These are phyloP conservation scores for Gaultheria prostrata DNA, from an alignment of 148 eudicot genomes.

Conservation along the genomic window DNA sequence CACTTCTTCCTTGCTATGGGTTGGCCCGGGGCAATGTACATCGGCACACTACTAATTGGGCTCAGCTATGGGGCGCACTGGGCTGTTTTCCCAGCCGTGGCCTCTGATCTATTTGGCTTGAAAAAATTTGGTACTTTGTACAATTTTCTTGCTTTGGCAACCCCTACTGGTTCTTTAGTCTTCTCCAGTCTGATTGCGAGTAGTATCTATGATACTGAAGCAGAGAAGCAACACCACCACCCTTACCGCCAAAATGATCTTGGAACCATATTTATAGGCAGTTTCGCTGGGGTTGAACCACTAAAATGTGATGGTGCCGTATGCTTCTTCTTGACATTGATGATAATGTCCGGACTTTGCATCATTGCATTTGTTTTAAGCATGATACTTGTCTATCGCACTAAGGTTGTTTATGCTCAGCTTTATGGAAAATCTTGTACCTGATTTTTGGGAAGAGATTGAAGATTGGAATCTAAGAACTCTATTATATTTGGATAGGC, in stretches of 20 bases:
- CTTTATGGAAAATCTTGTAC: conserved; percentile 66
- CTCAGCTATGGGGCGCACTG: conserved; percentile 98
- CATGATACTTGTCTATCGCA: conserved; percentile 71
- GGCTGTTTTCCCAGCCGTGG: conserved; percentile 92
- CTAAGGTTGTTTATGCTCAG: conserved; percentile 66
- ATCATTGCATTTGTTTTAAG: conserved; percentile 60
- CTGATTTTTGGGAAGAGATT: conserved; percentile 11
- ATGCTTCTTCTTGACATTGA: conserved; percentile 76
- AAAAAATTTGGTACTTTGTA: conserved; percentile 87
- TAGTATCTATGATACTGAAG: conserved; percentile 81
- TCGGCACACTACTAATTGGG: conserved; percentile 79
- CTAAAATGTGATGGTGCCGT: conserved; percentile 69
- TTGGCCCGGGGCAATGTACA: conserved; percentile 80
- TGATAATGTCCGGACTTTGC: conserved; percentile 82
- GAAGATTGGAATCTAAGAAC: not conserved
- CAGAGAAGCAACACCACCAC: conserved; percentile 63
- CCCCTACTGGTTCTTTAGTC: conserved; percentile 82
- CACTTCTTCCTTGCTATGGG: conserved; percentile 83
- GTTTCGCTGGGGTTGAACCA: conserved; percentile 43
- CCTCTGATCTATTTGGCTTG: conserved; percentile 89
- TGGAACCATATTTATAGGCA: conserved; percentile 19
- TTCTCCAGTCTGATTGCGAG: conserved; percentile 86
- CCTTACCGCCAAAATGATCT: conserved; percentile 10
- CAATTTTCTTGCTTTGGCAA: conserved; percentile 86
- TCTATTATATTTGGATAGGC: not conserved